Evolutionary conservation across 371 early-diverging fungal species (phyloP).

Genomic region (Lichtheimia ornata): DNA sequence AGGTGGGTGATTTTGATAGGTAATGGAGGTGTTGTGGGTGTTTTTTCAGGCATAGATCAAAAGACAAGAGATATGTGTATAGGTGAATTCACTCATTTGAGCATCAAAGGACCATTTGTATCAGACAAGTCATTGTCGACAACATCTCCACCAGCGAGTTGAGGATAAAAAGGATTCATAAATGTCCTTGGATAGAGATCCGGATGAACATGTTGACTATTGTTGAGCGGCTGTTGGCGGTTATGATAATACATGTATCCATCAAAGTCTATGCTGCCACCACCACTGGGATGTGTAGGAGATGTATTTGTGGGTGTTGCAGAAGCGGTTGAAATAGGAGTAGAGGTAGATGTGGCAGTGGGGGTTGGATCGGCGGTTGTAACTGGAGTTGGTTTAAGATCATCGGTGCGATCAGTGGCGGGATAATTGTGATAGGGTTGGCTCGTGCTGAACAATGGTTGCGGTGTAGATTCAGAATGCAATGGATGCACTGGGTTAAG

Average conservation of each 20-base stretch:
- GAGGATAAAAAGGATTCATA: constrained; percentile 24
- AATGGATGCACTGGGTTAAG: constrained; percentile 45
- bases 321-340: background rate
- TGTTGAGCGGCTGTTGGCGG: constrained; percentile 27
- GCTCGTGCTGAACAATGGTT: constrained; percentile 3
- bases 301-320: no score
- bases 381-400: no score
- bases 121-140: constrained; percentile 24
- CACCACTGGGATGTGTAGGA: constrained; percentile 8
- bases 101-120: constrained; percentile 26
- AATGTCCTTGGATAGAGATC: constrained; percentile 20
- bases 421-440: background rate
- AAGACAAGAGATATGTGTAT: background rate
- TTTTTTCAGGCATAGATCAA: background rate
- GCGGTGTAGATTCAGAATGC: constrained; percentile 4
- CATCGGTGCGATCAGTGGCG: background rate
- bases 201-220: constrained; percentile 21
- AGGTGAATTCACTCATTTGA: constrained; percentile 21
- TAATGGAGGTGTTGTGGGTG: background rate
- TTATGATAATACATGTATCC: constrained; percentile 22
- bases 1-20: no score
- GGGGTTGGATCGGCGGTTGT: background rate
- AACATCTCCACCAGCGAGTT: constrained; percentile 20
- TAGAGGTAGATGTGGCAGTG: constrained; percentile 1
- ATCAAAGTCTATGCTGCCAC: constrained; percentile 15